Conservation (phyloP, 345 rosid genomes). For the Combretum micranthum region DNA sequence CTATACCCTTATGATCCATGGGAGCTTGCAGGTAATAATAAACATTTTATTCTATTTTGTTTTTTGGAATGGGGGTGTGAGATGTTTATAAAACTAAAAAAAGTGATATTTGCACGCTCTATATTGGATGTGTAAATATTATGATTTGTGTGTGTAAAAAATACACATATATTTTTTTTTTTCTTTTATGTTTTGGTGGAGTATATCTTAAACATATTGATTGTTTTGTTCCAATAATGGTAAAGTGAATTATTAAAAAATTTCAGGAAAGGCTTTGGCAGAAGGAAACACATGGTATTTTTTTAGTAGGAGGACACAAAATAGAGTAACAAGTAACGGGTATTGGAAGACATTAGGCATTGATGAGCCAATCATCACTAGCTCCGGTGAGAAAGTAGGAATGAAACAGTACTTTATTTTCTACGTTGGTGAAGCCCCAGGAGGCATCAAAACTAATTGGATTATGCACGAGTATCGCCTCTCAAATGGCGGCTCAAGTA, state of each 20-base stretch:
- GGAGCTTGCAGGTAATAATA: slow-evolving; percentile 71
- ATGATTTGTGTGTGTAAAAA: neutral
- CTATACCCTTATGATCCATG: slow-evolving; percentile 87
- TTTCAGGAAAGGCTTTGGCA: slow-evolving; percentile 73
- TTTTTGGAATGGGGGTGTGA: neutral
- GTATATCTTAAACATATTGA: too few relatives aligned
- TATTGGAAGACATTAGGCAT: slow-evolving; percentile 68
- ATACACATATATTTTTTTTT: too few relatives aligned
- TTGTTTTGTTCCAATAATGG: too few relatives aligned
- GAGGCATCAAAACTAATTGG: slow-evolving; percentile 58
- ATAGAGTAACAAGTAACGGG: slow-evolving; percentile 58
- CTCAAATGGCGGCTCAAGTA: slow-evolving; percentile 25
- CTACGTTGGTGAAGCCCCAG: slow-evolving; percentile 50
- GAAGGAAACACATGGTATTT: slow-evolving; percentile 89
- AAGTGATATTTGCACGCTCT: neutral
- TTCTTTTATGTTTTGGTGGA: too few relatives aligned
- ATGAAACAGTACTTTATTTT: slow-evolving; percentile 52
- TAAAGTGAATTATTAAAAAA: neutral
- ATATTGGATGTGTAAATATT: neutral
- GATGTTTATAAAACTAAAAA: neutral
- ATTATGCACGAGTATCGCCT: slow-evolving; percentile 78
- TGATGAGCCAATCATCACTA: slow-evolving; percentile 52
- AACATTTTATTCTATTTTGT: neutral
- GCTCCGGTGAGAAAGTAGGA: slow-evolving; percentile 48
- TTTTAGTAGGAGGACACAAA: slow-evolving; percentile 64